Evolutionary conservation across 2,329 filamentous ascomycete genomes (phyloP), one percentile per base, ranked within the genome.

Genomic region (Hypoxylon sp.): DNA sequence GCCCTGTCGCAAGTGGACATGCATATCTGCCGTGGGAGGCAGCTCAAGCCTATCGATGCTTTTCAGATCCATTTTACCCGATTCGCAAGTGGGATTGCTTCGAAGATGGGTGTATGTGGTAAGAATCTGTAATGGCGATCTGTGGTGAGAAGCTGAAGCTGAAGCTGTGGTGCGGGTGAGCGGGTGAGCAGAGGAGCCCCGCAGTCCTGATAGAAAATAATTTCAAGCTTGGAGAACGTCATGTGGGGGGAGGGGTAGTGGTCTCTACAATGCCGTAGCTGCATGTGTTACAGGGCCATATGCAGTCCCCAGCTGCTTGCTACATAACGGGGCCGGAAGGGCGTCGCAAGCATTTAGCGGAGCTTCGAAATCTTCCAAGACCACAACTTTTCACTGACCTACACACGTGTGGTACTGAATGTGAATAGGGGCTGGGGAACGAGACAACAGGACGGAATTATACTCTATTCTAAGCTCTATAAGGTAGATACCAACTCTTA

Each of bases 1-100:
- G 19, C 86, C 91, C 78, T 93, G 88, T 31, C 91, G 88, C 72
- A 93, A 82, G 79, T 93, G 91, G 74, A 93, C 91, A 74, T 91
- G 89, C 80, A 91, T 88, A 79, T 92, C 90, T 57, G 89, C 89
- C 68, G 88, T 83, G 21, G 89, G 85, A 54, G 89, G 88, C 74
- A 92, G 83, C 81, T 88, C 85, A 47, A 86, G 71, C 68, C 76
- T 73, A 37, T 82, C 71, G 19, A 75, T 75, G 21, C 74, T 71
- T 66, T 77, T 80, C 31, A 82, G 71, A 31, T 80, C 77, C 78
- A 82, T 80, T 51, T 72, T 77, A 29, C 24, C 10, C 6, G 10
- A 51, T 29, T 59, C 11, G 39, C 15, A 6, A 19, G 15, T 29
- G 11, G 8, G n/a, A n/a, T 56, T 8, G 10, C 39, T 47, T 35